These are phyloP conservation scores for Sclerotiophoma versabilis DNA, from an alignment of 2,329 filamentous ascomycete species.

Conservation along the genomic window DNA sequence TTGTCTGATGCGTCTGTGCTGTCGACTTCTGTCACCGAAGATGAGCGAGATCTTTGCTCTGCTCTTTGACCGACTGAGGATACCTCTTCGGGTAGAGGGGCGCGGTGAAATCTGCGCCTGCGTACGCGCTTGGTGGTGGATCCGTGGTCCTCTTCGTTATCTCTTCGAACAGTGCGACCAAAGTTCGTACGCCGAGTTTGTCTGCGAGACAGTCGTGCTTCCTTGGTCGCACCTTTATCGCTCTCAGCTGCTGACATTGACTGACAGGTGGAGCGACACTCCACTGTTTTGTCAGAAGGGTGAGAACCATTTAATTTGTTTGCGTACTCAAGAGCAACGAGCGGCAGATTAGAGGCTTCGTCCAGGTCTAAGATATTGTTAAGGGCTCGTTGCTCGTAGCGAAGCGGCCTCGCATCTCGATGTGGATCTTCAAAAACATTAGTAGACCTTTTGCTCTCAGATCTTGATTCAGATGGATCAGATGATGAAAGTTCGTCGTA, in stretches of 20 bases:
- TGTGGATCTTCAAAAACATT: background rate
- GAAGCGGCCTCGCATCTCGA: conserved; percentile 12
- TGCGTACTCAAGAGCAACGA: conserved; percentile 6
- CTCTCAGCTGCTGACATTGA: conserved; percentile 29
- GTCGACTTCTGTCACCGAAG: background rate
- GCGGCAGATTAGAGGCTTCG: background rate
- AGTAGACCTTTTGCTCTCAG: background rate
- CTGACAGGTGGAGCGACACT: conserved; percentile 17
- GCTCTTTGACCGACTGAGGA: background rate
- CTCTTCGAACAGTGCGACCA: conserved; percentile 34
- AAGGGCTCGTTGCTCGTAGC: conserved; percentile 1
- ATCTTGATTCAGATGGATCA: background rate
- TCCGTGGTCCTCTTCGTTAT: conserved; percentile 17
- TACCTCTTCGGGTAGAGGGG: conserved; percentile 6
- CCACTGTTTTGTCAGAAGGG: conserved; percentile 25
- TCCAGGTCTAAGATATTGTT: conserved; percentile 5
- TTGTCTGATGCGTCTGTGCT: background rate
- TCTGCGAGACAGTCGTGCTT: background rate
- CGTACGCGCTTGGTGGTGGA: conserved; percentile 2
- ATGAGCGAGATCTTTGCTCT: background rate
- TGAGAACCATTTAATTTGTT: background rate
- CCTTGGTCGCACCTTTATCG: conserved; percentile 17
- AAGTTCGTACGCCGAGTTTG: conserved; percentile 21
- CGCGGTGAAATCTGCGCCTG: conserved; percentile 20
- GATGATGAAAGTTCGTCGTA: background rate